Percentiles rank a stretch among this genome's conserved stretches.
phyloP scores from a whole-genome alignment of 2,329 filamentous ascomycete species.

The Pseudopithomyces maydicus region DNA sequence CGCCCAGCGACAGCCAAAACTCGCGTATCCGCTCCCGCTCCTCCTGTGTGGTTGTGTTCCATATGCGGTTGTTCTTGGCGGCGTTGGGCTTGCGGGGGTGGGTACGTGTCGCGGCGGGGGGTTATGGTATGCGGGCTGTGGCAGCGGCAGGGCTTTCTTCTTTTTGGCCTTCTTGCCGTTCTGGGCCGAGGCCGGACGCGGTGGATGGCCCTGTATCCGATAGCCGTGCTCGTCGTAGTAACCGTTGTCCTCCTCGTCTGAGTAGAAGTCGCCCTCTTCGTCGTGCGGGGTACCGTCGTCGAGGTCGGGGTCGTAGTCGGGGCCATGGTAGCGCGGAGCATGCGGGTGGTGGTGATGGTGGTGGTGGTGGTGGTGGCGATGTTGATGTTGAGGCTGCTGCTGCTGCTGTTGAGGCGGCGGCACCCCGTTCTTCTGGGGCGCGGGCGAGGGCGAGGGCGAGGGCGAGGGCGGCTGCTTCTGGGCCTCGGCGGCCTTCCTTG shows the following conservation, averaged over 20 bases:
- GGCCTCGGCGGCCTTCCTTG: conserved; percentile 57
- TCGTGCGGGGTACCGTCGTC: conserved; percentile 48
- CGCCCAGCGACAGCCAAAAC: conserved; percentile 93
- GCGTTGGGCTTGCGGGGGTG: conserved; percentile 46
- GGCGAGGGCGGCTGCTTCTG: conserved; percentile 28
- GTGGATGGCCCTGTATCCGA: conserved; percentile 32
- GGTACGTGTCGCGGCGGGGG: conserved; percentile 44
- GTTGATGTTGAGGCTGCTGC: background rate
- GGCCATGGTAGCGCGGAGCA: conserved; percentile 51
- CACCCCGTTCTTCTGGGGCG: conserved; percentile 36
- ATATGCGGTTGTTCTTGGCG: conserved; percentile 79
- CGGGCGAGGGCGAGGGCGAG: conserved; percentile 25
- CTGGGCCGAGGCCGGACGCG: conserved; percentile 23
- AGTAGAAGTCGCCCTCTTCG: conserved; percentile 45
- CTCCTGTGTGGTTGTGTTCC: conserved; percentile 93
- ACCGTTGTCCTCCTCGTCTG: conserved; percentile 42
- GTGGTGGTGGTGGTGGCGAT: conserved; percentile 12
- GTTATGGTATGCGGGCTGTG: conserved; percentile 36
- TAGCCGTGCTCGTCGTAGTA: conserved; percentile 40
- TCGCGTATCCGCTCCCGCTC: conserved; percentile 97
- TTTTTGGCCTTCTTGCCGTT: conserved; percentile 64
- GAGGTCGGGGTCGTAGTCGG: conserved; percentile 49
- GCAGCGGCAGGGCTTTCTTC: conserved; percentile 61
- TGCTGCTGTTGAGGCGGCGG: conserved; percentile 7
- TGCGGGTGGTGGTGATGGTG: conserved; percentile 19